Percentiles rank a stretch among this genome's conserved stretches.
Conservation (phyloP, 441 rosid genomes). For the Corymbia citriodora region DNA sequence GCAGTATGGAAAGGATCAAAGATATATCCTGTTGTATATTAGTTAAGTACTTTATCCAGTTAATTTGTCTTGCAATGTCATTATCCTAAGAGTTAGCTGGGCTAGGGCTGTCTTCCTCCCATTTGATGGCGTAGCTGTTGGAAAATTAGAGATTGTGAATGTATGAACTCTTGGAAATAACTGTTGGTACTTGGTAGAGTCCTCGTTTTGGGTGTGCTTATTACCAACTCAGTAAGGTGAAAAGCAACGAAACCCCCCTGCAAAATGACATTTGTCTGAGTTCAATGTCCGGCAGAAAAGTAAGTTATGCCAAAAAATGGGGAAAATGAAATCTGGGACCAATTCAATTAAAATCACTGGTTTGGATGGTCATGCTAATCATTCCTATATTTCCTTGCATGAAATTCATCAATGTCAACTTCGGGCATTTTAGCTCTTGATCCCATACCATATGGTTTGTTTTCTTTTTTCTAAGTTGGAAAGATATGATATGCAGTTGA, state of each 20-base stretch:
- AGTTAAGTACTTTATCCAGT: neutral
- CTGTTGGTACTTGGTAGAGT: neutral
- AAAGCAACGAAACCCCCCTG: neutral
- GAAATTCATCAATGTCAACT: neutral
- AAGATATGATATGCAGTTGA: conserved; percentile 29
- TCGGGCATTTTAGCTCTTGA: neutral
- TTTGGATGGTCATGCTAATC: neutral
- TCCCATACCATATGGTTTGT: neutral
- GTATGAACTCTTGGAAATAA: neutral
- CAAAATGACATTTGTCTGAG: neutral
- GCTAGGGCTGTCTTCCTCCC: neutral
- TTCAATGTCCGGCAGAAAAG: neutral
- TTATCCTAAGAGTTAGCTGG: neutral
- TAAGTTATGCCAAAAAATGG: neutral
- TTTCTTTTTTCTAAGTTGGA: neutral
- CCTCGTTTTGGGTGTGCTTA: neutral
- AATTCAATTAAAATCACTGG: neutral
- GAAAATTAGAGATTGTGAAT: neutral
- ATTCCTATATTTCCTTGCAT: neutral
- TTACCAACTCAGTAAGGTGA: neutral
- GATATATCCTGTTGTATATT: neutral
- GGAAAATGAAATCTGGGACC: neutral
- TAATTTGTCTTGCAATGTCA: neutral
- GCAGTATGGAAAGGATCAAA: neutral
- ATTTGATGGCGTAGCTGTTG: neutral